Conservation (phyloP, 164 flowering plant species). For the Saururus chinensis region DNA sequence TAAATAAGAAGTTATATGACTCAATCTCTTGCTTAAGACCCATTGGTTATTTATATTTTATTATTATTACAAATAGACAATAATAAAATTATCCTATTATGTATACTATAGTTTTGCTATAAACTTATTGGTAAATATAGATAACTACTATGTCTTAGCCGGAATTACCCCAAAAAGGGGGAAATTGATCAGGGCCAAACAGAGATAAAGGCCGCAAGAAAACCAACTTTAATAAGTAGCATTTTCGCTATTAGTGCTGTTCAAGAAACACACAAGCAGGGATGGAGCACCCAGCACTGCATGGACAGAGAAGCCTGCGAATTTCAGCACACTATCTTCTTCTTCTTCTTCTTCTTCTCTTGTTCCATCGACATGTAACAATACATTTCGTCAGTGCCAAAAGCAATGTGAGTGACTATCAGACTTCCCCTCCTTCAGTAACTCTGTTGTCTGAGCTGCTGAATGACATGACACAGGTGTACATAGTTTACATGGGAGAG, state of each 20-base stretch:
- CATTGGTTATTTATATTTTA: too few relatives aligned
- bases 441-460: not conserved
- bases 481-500: constrained; percentile 38
- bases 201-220: too few relatives aligned
- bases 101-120: too few relatives aligned
- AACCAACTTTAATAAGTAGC: not conserved
- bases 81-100: too few relatives aligned
- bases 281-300: not conserved
- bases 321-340: not conserved
- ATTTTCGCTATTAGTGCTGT: not conserved
- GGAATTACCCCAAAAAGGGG: too few relatives aligned
- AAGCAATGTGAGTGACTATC: not conserved
- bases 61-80: too few relatives aligned
- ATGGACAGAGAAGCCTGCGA: not conserved
- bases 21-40: too few relatives aligned
- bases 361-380: not conserved
- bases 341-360: not conserved
- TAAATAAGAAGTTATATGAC: too few relatives aligned
- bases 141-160: too few relatives aligned
- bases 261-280: not conserved
- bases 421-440: not conserved
- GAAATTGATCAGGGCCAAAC: too few relatives aligned
- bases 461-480: constrained; percentile 8
- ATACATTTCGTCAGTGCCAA: not conserved
- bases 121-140: too few relatives aligned